These are phyloP conservation scores for Cordyceps farinosa DNA, from an alignment of 2,329 filamentous ascomycete genomes.

Conservation along the genomic window DNA sequence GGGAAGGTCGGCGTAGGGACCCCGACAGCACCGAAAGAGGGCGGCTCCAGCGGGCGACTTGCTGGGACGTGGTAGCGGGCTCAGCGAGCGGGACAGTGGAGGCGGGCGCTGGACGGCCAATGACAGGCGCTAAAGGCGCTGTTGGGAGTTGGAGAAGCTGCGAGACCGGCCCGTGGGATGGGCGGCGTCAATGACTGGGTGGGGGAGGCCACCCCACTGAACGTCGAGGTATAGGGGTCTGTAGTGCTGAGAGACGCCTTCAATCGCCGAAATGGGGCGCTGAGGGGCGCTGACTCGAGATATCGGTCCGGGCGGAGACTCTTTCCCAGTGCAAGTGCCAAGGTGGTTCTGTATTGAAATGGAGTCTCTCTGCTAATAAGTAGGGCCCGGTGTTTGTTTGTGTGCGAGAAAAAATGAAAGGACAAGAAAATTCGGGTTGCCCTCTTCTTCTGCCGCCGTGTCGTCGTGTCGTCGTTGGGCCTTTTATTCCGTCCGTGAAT, in stretches of 20 bases:
- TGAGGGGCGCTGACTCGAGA: constrained; percentile 12
- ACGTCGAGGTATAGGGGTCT: not conserved
- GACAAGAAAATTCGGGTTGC: not conserved
- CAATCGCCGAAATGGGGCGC: not conserved
- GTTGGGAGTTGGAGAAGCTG: constrained; percentile 1
- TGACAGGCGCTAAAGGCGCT: not conserved
- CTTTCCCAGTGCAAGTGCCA: not conserved
- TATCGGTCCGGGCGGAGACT: constrained; percentile 3
- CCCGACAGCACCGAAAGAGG: constrained; percentile 1
- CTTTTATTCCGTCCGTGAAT: not conserved
- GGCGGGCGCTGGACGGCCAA: not conserved
- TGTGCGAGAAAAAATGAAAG: not conserved
- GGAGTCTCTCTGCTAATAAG: not conserved
- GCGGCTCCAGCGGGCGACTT: not conserved
- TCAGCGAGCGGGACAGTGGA: not conserved
- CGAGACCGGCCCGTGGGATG: constrained; percentile 13
- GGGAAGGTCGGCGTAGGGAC: constrained; percentile 2
- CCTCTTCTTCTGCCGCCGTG: not conserved
- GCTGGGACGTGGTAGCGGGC: not conserved
- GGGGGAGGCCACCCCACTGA: not conserved
- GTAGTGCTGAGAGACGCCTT: not conserved
- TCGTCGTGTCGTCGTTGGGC: not conserved
- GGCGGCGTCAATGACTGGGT: not conserved
- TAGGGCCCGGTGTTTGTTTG: not conserved
- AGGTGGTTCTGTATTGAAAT: not conserved